These are phyloP conservation scores for Aspergillus bombycis DNA, from an alignment of 2,329 filamentous ascomycete species.

Conservation along the genomic window DNA sequence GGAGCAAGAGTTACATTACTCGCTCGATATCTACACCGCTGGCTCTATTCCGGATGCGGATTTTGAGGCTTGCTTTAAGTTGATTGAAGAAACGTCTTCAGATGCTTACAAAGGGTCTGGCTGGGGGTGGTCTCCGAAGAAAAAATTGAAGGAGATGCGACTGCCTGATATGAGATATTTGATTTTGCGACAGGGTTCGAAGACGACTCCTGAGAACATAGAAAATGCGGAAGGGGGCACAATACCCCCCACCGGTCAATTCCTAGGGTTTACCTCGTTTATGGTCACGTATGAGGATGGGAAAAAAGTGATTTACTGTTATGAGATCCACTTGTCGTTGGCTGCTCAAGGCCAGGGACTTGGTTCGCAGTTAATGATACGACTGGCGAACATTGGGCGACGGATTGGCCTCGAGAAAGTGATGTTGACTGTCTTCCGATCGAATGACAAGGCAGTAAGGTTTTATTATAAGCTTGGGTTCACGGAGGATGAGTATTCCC, in stretches of 20 bases:
- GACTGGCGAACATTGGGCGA: constrained; percentile 52
- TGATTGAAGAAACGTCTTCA: constrained; percentile 59
- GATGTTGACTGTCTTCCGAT: constrained; percentile 64
- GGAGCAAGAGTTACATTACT: constrained; percentile 12
- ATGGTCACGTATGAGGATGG: constrained; percentile 61
- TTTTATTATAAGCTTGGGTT: constrained; percentile 59
- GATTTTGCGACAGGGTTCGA: constrained; percentile 42
- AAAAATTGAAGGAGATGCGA: constrained; percentile 62
- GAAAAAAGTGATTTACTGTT: constrained; percentile 63
- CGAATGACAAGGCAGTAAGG: constrained; percentile 50
- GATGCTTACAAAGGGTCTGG: constrained; percentile 56
- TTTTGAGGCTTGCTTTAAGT: constrained; percentile 54
- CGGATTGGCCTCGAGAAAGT: constrained; percentile 55
- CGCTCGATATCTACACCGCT: constrained; percentile 38
- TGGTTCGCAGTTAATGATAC: constrained; percentile 53
- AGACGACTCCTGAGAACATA: neutral
- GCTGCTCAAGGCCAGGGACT: constrained; percentile 53
- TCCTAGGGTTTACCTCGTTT: constrained; percentile 55
- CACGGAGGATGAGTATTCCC: constrained; percentile 56
- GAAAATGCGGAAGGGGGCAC: neutral
- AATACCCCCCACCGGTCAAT: neutral
- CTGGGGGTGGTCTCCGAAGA: constrained; percentile 57
- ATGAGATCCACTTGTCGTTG: constrained; percentile 61
- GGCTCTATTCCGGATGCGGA: constrained; percentile 42
- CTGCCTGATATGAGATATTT: constrained; percentile 63